These are phyloP conservation scores for Candida palmyrensis DNA, from an alignment of 805 yeast genomes.

Conservation along the genomic window DNA sequence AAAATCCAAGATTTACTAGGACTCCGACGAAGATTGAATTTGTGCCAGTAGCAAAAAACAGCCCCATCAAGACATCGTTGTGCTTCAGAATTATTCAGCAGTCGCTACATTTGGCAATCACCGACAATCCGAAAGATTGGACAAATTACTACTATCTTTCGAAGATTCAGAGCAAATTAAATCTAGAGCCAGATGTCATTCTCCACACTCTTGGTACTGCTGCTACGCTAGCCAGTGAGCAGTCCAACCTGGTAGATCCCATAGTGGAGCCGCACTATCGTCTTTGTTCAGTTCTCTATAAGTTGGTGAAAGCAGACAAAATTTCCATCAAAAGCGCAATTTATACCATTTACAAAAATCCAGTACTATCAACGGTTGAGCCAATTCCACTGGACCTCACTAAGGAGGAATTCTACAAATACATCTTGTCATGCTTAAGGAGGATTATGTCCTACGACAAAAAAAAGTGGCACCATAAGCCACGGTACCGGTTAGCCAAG, in stretches of 20 bases:
- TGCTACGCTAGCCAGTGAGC: slow-evolving; percentile 34
- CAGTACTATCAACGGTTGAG: slow-evolving; percentile 13
- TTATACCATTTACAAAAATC: slow-evolving; percentile 33
- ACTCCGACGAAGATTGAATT: slow-evolving; percentile 19
- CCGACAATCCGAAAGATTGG: slow-evolving; percentile 53
- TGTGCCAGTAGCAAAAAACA: slow-evolving; percentile 16
- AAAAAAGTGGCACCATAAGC: slow-evolving; percentile 89
- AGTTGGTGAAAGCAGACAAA: slow-evolving; percentile 38
- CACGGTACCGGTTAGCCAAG: slow-evolving; percentile 65
- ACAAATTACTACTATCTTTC: slow-evolving; percentile 50
- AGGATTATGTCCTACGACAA: slow-evolving; percentile 58
- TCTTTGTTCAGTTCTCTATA: slow-evolving; percentile 53
- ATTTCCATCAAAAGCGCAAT: slow-evolving; percentile 36
- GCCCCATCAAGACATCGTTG: slow-evolving; percentile 16
- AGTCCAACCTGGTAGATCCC: slow-evolving; percentile 43
- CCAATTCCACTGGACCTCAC: background rate
- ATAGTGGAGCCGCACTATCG: slow-evolving; percentile 77
- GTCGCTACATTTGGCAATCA: slow-evolving; percentile 44
- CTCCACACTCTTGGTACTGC: slow-evolving; percentile 41
- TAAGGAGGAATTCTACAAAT: slow-evolving; percentile 26
- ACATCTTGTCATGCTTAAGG: slow-evolving; percentile 42
- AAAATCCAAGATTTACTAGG: slow-evolving; percentile 29
- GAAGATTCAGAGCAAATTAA: slow-evolving; percentile 52
- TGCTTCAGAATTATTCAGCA: slow-evolving; percentile 37
- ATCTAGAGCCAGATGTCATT: slow-evolving; percentile 23